These are phyloP conservation scores for Candida frijolesensis DNA, from an alignment of 1,139 yeast genomes.

Conservation along the genomic window DNA sequence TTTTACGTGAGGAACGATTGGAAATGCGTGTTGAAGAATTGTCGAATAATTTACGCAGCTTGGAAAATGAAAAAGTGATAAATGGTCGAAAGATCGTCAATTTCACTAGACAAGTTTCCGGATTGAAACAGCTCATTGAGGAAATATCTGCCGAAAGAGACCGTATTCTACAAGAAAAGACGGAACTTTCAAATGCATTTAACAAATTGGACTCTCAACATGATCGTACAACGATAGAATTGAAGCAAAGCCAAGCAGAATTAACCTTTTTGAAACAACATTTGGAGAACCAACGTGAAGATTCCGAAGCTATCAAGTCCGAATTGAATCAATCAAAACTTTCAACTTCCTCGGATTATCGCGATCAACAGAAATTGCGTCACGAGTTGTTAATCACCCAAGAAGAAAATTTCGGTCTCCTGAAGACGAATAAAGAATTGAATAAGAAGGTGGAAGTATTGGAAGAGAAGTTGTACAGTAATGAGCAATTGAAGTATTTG, in stretches of 20 bases:
- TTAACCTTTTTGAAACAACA: conserved; percentile 37
- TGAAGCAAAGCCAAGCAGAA: conserved; percentile 34
- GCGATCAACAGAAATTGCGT: conserved; percentile 41
- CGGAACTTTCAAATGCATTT: conserved; percentile 48
- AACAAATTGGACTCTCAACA: conserved; percentile 45
- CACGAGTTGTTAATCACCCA: conserved; percentile 40
- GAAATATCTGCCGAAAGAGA: conserved; percentile 55
- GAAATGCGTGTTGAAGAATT: conserved; percentile 45
- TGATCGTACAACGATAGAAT: conserved; percentile 42
- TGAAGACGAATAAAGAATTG: conserved; percentile 39
- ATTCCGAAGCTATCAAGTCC: conserved; percentile 32
- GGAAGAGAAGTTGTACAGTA: conserved; percentile 46
- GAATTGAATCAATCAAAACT: conserved; percentile 40
- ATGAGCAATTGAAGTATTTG: conserved; percentile 50
- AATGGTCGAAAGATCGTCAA: conserved; percentile 51
- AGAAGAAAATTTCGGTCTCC: conserved; percentile 47
- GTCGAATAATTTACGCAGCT: conserved; percentile 47
- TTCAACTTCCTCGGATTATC: conserved; percentile 32
- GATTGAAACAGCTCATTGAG: conserved; percentile 53
- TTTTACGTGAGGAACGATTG: conserved; percentile 54
- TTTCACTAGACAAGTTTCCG: conserved; percentile 51
- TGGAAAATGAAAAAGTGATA: conserved; percentile 46
- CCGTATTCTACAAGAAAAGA: conserved; percentile 48
- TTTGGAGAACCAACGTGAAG: conserved; percentile 36
- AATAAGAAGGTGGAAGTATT: conserved; percentile 32